Percentiles rank a stretch among this genome's conserved stretches.
Evolutionary conservation across 768 basidiomycete species (phyloP).

Genomic region (Serpula lacrymans): DNA sequence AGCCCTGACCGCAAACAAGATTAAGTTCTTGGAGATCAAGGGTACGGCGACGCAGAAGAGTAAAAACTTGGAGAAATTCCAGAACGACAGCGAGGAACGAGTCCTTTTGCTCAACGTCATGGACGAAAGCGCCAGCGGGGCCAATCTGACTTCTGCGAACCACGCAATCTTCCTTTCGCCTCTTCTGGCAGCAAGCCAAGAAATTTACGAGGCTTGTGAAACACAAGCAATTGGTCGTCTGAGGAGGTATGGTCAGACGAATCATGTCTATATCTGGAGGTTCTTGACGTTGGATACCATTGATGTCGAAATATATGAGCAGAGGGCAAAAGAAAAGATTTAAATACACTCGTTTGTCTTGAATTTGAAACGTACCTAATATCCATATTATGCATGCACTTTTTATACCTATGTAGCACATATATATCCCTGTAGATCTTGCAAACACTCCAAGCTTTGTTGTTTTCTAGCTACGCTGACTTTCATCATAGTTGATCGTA

Average conservation of each 20-base stretch:
- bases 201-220: slow-evolving; percentile 82
- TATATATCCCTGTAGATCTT: too few relatives aligned
- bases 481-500: too few relatives aligned
- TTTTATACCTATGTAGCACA: too few relatives aligned
- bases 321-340: slow-evolving; percentile 33
- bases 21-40: slow-evolving; percentile 78
- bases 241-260: slow-evolving; percentile 79
- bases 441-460: too few relatives aligned
- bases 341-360: too few relatives aligned
- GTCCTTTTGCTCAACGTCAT: slow-evolving; percentile 88
- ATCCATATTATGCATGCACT: too few relatives aligned
- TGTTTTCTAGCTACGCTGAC: too few relatives aligned
- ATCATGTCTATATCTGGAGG: slow-evolving; percentile 77
- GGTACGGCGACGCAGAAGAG: slow-evolving; percentile 76
- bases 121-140: slow-evolving; percentile 93
- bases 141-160: slow-evolving; percentile 90
- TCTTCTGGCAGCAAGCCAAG: slow-evolving; percentile 74
- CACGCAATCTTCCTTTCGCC: slow-evolving; percentile 95
- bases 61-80: slow-evolving; percentile 83
- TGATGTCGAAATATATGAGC: slow-evolving; percentile 78
- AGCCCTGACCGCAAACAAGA: slow-evolving; percentile 66
- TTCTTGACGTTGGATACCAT: slow-evolving; percentile 87
- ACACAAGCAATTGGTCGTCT: slow-evolving; percentile 83
- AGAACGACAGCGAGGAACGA: slow-evolving; percentile 70
- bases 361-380: too few relatives aligned